These are phyloP conservation scores for Limtongozyma cylindracea DNA, from an alignment of 805 yeast genomes.

Conservation along the genomic window DNA sequence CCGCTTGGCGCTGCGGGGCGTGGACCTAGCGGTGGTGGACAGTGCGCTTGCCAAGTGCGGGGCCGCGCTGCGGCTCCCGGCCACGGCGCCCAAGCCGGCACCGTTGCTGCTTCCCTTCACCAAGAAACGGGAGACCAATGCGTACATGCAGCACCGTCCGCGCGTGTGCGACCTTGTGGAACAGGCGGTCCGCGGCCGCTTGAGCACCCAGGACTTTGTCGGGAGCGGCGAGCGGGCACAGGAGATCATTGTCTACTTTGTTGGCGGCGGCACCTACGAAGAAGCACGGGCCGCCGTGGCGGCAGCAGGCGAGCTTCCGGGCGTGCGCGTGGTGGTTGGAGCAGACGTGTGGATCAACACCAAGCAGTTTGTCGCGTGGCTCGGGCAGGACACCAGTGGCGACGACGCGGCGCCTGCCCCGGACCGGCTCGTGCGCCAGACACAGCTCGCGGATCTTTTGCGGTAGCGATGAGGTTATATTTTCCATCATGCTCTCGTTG, in stretches of 20 bases:
- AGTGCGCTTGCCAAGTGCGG: no score
- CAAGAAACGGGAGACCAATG: conserved; percentile 9
- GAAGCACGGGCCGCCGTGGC: conserved; percentile 50
- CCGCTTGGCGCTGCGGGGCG: no score
- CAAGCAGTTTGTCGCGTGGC: conserved; percentile 8
- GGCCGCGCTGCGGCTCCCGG: no score
- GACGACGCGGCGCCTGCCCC: conserved; percentile 4
- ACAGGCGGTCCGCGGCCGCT: conserved; percentile 1
- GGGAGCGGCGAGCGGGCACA: conserved; percentile 21
- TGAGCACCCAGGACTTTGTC: conserved; percentile 2
- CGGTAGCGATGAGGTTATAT: no score
- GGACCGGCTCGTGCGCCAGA: conserved; percentile 9
- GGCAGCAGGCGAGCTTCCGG: conserved; percentile 6
- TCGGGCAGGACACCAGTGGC: conserved; percentile 8
- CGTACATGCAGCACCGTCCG: conserved; percentile 84
- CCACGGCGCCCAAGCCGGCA: no score
- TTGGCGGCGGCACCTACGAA: conserved; percentile 85
- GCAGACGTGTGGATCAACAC: conserved; percentile 21
- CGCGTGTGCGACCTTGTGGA: conserved; percentile 22
- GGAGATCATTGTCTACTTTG: conserved; percentile 44
- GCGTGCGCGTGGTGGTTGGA: conserved; percentile 54
- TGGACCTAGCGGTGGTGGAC: no score
- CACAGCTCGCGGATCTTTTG: conserved; percentile 12
- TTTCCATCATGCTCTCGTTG: no score
- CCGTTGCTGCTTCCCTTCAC: conserved; percentile 9